Conservation (phyloP, 2,329 filamentous ascomycete genomes). For the Neopestalotiopsis sp. region DNA sequence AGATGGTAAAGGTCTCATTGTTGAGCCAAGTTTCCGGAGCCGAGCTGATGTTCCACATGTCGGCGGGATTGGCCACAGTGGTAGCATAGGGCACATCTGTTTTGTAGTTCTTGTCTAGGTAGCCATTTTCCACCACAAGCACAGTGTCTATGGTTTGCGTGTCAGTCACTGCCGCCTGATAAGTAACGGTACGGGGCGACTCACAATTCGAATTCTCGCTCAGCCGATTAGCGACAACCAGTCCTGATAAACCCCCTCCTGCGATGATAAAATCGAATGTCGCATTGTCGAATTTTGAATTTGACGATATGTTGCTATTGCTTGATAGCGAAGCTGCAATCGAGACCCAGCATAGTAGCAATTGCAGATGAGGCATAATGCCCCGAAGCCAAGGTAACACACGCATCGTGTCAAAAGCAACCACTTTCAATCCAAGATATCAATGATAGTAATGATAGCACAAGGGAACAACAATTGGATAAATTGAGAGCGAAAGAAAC, state of each 20-base stretch:
- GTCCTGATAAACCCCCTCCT: conserved; percentile 24
- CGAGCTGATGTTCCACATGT: conserved; percentile 20
- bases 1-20: conserved; percentile 3
- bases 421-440: background rate
- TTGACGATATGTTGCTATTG: background rate
- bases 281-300: background rate
- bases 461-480: too few species aligned
- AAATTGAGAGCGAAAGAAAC: background rate
- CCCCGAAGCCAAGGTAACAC: too few species aligned
- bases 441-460: too few species aligned
- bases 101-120: conserved; percentile 13
- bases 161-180: background rate
- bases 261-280: conserved; percentile 24
- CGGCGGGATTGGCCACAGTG: conserved; percentile 7
- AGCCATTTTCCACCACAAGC: conserved; percentile 21
- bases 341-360: background rate
- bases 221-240: conserved; percentile 24
- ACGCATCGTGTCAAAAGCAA: background rate
- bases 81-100: conserved; percentile 20
- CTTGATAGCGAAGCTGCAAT: background rate
- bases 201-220: conserved; percentile 22
- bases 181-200: background rate
- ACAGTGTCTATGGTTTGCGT: background rate
- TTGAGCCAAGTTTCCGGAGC: conserved; percentile 10
- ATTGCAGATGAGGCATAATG: background rate